Conservation (phyloP, 345 rosid species). For the Eucalyptus melliodora region DNA sequence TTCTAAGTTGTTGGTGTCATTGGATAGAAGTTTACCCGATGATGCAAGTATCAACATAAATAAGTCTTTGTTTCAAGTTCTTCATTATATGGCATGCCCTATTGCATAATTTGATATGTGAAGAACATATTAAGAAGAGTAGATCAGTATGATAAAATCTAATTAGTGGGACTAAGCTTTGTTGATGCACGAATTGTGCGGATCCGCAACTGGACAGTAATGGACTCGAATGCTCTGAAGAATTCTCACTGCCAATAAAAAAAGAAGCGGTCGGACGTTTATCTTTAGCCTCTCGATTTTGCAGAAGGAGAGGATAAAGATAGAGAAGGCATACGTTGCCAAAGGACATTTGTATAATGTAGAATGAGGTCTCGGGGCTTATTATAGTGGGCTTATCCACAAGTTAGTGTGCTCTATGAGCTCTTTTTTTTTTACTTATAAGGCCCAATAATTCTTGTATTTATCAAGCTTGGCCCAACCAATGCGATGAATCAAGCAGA, state of each 20-base stretch:
- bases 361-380: background rate
- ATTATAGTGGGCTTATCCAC: background rate
- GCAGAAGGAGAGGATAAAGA: background rate
- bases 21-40: background rate
- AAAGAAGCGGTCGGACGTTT: background rate
- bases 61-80: background rate
- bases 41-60: background rate
- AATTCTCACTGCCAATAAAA: background rate
- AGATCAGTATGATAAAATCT: too few relatives aligned
- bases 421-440: background rate
- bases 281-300: background rate
- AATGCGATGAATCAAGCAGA: background rate
- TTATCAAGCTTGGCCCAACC: background rate
- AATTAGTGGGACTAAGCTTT: too few relatives aligned
- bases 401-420: background rate
- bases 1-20: fast-evolving
- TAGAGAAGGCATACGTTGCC: background rate
- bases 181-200: too few relatives aligned
- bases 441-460: background rate
- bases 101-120: background rate
- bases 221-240: background rate
- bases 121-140: background rate
- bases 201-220: background rate
- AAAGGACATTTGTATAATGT: background rate
- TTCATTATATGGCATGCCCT: background rate